Evolutionary conservation across 805 yeast genomes (phyloP), one percentile per base, ranked within the genome.

Genomic region (Candida maesae): DNA sequence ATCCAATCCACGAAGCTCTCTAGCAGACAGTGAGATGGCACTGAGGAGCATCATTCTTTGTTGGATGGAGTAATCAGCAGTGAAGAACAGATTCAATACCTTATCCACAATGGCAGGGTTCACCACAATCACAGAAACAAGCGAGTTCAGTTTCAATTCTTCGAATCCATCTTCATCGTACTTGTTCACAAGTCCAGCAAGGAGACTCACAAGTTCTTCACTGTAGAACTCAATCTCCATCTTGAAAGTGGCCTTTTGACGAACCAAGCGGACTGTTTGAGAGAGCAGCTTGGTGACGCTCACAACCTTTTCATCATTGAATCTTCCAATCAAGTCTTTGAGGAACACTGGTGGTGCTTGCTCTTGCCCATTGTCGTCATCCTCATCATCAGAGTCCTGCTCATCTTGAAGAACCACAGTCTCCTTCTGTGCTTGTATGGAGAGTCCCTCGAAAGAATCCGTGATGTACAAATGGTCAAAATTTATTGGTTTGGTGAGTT

Each of bases 51-150:
- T 64, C 63, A 90, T 68, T 35, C 98, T 63, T 45, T 82, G 90
- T 46, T 84, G 93, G 15, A 93, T 59, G 0, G 95, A 87, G 46
- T 83, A 78, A 54, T 91, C 99, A 0, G 90, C 89, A 0, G 73
- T 68, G 26, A 77, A 65, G 14, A 89, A 64, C 14, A 81, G 58
- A 20, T 66, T 56, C 30, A 75, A 52, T 6, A 63, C 51, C 9
- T 58, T 53, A 0, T 61, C 49, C 0, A 80, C 56, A 20, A 71
- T 67, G 1, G 64, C 55, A 0, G 87, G 78, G 35, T 69, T 69
- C 0, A 79, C 66, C 1, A 74, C 79, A 14, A 85, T 64, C 1
- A 87, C 67, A 2, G 93, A 78, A 6, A 82, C 75, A 56, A 89
- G 52, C 12, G 82, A 69, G 33, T 78, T 74, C n/a, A 88, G 66